Evolutionary conservation across 108 stramenopile genomes (phyloP).

Genomic region (Pseudonitzschia multiseries): DNA sequence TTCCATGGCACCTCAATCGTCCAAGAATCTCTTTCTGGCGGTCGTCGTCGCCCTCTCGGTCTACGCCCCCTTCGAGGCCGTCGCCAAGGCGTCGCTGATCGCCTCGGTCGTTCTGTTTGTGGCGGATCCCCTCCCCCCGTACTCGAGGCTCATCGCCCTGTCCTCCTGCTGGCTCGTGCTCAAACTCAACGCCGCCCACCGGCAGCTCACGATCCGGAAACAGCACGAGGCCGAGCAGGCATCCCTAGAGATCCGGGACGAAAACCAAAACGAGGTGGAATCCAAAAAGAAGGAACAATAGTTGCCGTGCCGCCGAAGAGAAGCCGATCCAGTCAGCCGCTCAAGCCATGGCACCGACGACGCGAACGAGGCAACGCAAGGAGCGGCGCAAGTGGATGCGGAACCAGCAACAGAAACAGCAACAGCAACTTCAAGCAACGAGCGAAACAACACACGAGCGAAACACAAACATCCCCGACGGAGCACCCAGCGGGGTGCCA

Average conservation of each 20-base stretch:
- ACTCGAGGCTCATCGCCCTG: slow-evolving; percentile 24
- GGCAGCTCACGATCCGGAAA: not conserved
- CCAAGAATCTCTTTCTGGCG: not conserved
- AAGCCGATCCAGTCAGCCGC: not conserved
- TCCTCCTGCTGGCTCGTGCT: slow-evolving; percentile 13
- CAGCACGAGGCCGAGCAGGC: slow-evolving; percentile 6
- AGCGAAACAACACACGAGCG: too few relatives aligned
- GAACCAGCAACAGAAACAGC: not conserved
- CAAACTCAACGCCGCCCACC: slow-evolving; percentile 15
- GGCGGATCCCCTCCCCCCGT: slow-evolving; percentile 59
- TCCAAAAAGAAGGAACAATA: slow-evolving; percentile 5
- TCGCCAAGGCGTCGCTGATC: slow-evolving; percentile 53
- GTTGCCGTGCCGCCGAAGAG: not conserved
- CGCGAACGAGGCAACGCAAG: not conserved
- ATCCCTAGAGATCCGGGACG: not conserved
- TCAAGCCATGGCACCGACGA: not conserved
- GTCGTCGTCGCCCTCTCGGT: not conserved
- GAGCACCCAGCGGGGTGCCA: not conserved
- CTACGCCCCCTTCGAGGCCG: slow-evolving; percentile 39
- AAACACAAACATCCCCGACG: not conserved
- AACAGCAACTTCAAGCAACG: too few relatives aligned
- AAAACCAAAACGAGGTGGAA: not conserved
- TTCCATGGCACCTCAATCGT: not conserved
- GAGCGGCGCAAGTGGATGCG: slow-evolving; percentile 12
- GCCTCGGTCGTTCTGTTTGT: slow-evolving; percentile 50